Percentiles rank a stretch among this genome's conserved stretches.
Evolutionary conservation across 1,284 basidiomycete genomes (phyloP).

Genomic region (Ustilago shanxiensis): DNA sequence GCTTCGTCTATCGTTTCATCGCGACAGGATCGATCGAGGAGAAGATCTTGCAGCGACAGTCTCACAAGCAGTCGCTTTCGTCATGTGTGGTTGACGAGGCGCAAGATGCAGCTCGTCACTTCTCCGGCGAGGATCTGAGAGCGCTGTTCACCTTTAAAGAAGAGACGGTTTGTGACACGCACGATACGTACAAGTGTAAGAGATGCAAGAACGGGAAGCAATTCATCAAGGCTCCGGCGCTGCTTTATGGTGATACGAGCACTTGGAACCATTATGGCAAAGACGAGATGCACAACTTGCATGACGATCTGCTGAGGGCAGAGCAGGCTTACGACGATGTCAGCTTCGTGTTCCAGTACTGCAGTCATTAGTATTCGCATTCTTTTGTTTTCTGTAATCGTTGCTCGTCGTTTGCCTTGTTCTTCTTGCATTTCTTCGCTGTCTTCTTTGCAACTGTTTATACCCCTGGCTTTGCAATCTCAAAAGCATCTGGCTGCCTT

Average conservation of each 20-base stretch:
- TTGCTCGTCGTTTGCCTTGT: background rate
- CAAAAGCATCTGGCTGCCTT: too few species aligned
- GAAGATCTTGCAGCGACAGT: conserved; percentile 91
- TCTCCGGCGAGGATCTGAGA: conserved; percentile 87
- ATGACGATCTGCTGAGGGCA: conserved; percentile 93
- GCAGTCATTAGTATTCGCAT: conserved; percentile 55
- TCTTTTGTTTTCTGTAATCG: background rate
- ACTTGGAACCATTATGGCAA: conserved; percentile 99
- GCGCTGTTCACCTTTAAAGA: conserved; percentile 94
- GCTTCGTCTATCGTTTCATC: conserved; percentile 98
- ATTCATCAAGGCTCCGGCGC: conserved; percentile 81
- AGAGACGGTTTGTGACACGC: conserved; percentile 89
- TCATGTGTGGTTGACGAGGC: conserved; percentile 98
- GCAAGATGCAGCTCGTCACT: conserved; percentile 94
- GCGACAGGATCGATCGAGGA: conserved; percentile 98
- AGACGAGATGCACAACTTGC: conserved; percentile 85
- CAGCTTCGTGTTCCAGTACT: conserved; percentile 72
- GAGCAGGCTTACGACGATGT: conserved; percentile 87
- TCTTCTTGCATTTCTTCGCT: background rate
- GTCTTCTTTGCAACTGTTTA: conserved; percentile 1
- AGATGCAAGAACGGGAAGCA: conserved; percentile 91
- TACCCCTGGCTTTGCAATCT: conserved; percentile 11
- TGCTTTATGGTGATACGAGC: conserved; percentile 96
- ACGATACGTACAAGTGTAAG: conserved; percentile 85
- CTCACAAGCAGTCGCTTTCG: conserved; percentile 95